Evolutionary conservation across 441 rosid genomes (phyloP), one percentile per base, ranked within the genome.

Genomic region (Gossypium aridum): DNA sequence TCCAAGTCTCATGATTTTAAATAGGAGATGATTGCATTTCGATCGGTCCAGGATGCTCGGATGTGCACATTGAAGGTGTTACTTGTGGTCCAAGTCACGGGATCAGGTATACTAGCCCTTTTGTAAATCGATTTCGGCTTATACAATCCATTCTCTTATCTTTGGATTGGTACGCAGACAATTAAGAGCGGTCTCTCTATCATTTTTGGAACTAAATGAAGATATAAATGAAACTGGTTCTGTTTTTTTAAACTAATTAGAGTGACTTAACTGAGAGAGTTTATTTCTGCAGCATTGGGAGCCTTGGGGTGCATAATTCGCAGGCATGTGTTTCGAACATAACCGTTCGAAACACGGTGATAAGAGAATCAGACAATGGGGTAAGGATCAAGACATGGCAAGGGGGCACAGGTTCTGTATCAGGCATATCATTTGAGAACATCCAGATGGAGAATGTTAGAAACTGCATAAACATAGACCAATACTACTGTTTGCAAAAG

Each of bases 61-160:
- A 95, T 80, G 86, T 95, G 60, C 86, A 91, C 77, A 92, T 95
- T 23, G 85, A 89, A 23, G 94, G 91, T 59, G 91, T 92, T 49
- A 95, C 99, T 70, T 95, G 99, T 63, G 99, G 98, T 74, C 98
- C 99, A 22, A 90, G 98, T 86, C 99, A 92, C 85, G 99, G 99
- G 76, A 91, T 95, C 85, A 91, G 99, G 99, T 94, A 83, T 75
- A 47, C 75, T 67, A 23, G 4, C 51, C 47, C 34, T 9, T n/a
- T 53, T 54, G 3, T 53, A 31, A 4, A 16, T 64, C 7, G 51
- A 17, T 47, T 47, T 47, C n/a, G 4, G 53, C 53, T 10, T 47
- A 4, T 3, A 47, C 53, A 47, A 47, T 47, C 16, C 1, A 3
- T 47, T 47, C 53, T 47, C 53, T 7, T 47, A 47, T 47, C 53